A percentile compares a stretch with the other conserved stretches of the same genome.
Evolutionary conservation across 495 filamentous ascomycete species (phyloP).

Genomic region (Baudoinia panamericana): DNA sequence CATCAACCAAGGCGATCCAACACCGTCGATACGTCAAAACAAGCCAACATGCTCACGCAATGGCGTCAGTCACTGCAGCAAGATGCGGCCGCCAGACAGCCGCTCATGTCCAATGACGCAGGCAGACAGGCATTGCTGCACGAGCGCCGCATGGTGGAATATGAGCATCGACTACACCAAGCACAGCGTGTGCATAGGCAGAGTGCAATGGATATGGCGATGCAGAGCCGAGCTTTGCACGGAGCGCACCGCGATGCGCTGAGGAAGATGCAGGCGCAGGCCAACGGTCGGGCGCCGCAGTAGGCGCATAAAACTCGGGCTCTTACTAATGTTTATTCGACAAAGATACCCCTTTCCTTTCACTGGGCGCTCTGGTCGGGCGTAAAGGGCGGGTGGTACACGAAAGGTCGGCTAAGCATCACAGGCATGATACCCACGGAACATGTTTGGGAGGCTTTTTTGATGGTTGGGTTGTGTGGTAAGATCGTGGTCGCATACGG

Average conservation of each 20-base stretch:
- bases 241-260: constrained; percentile 71
- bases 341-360: too few relatives aligned
- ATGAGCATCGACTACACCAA: constrained; percentile 38
- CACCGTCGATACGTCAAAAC: constrained; percentile 32
- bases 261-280: constrained; percentile 65
- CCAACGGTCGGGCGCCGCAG: constrained; percentile 22
- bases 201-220: constrained; percentile 53
- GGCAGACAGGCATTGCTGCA: constrained; percentile 37
- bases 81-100: constrained; percentile 40
- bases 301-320: too few relatives aligned
- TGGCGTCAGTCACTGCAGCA: constrained; percentile 61
- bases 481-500: too few relatives aligned
- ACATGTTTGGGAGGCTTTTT: too few relatives aligned
- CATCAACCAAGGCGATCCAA: constrained; percentile 42
- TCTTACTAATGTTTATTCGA: too few relatives aligned
- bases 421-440: too few relatives aligned
- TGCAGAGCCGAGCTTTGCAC: constrained; percentile 63
- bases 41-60: constrained; percentile 53
- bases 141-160: constrained; percentile 22
- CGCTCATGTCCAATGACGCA: constrained; percentile 27
- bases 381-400: too few relatives aligned
- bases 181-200: constrained; percentile 31
- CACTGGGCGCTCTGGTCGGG: too few relatives aligned
- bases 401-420: too few relatives aligned
- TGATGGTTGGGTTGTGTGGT: too few relatives aligned